Evolutionary conservation across 2,329 filamentous ascomycete genomes (phyloP), one percentile per base, ranked within the genome.

Genomic region (Blastomyces percursus): DNA sequence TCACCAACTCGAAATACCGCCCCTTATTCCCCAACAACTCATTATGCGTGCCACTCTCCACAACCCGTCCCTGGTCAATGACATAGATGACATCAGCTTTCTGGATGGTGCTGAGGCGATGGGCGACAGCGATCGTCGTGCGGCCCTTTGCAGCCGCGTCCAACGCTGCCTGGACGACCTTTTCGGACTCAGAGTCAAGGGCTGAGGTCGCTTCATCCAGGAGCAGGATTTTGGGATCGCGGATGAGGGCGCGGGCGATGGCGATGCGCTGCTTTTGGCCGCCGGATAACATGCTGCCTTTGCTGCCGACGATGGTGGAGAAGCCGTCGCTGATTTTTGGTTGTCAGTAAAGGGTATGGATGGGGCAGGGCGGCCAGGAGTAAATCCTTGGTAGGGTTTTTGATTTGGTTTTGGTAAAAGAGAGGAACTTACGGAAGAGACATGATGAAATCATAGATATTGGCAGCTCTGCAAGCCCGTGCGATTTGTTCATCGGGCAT

Each of bases 221-320:
- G 0, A 94, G 82, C 3, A 97, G 78, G 64, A 97, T 86, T 75
- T 90, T 92, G 8, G 94, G 93, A 69, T 96, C 85, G n/a, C 93
- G 87, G 51, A 97, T 86, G 14, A 97, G 80, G 0, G 93, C 94
- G 5, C 93, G 86, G 3, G 94, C 93, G 72, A 97, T 96, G 59
- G 91, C 93, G 44, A 97, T 87, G 64, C 94, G 89, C 76, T 97
- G 93, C 73, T 96, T 96, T 76, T 97, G 94, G 0, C 93, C 94
- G 62, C 94, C 93, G 1, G 88, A 92, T 19, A 96, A 78, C 72
- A 96, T 84, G 19, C 85, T 83, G 54, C 93, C 94, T 77, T 96
- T 96, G 73, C 83, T 89, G 35, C 94, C 93, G 38, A 96, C 91
- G 1, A 92, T 72, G 0, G 92, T 96, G 70, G 86, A 84, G 78